Percentiles rank a stretch among this genome's conserved stretches.
Conservation (phyloP, 2,329 filamentous ascomycete species). For the Cercospora sojina region DNA sequence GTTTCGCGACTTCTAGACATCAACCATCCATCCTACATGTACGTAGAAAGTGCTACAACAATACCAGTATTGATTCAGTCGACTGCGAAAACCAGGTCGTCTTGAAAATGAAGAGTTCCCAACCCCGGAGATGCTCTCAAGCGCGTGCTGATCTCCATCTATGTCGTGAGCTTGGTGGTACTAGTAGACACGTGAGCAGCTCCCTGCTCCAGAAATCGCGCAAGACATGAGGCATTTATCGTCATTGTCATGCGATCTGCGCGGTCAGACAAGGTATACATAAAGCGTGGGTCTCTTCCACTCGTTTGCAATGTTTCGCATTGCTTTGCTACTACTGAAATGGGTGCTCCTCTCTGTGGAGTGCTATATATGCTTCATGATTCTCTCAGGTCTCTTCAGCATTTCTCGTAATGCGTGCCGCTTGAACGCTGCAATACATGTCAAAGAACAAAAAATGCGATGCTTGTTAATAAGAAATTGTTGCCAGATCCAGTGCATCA, state of each 20-base stretch:
- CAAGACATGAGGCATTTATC: constrained; percentile 7
- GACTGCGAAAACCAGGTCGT: not conserved
- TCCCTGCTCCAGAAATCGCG: not conserved
- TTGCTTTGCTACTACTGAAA: constrained; percentile 4
- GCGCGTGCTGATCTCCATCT: constrained; percentile 1
- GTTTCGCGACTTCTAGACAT: not conserved
- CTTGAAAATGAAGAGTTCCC: not conserved
- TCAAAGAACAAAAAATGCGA: constrained; percentile 3
- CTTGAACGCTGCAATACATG: constrained; percentile 19
- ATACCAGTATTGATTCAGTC: not conserved
- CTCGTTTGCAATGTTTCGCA: constrained; percentile 3
- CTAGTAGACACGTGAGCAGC: constrained; percentile 5
- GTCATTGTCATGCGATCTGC: not conserved
- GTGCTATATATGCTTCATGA: not conserved
- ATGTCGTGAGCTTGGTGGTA: not conserved
- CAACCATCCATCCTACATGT: not conserved
- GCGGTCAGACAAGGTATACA: not conserved
- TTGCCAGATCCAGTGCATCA: constrained; percentile 19
- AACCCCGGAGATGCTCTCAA: not conserved
- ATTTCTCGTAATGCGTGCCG: constrained; percentile 18
- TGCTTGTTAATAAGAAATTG: not conserved
- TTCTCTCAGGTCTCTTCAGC: constrained; percentile 4
- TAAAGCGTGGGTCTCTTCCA: not conserved
- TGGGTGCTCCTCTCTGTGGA: constrained; percentile 1
- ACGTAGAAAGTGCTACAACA: not conserved